phyloP scores from a whole-genome alignment of 495 filamentous ascomycete genomes.

The Aspergillus leporis region DNA sequence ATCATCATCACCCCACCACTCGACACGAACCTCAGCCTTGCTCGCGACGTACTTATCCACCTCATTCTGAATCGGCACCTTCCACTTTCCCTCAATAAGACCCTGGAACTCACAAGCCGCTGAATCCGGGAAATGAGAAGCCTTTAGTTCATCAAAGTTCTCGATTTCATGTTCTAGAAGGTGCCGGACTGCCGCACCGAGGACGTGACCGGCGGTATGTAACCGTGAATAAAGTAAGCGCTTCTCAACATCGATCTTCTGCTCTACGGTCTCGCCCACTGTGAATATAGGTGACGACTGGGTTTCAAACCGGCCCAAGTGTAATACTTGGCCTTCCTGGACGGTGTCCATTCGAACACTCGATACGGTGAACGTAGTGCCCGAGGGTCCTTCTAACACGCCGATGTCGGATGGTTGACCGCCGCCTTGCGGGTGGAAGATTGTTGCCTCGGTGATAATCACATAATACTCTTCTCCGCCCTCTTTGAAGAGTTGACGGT shows the following conservation, averaged over 20 bases:
- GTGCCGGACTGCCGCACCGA: constrained; percentile 57
- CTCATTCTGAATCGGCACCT: constrained; percentile 54
- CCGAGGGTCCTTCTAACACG: constrained; percentile 36
- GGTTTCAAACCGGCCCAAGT: constrained; percentile 55
- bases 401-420: constrained; percentile 65
- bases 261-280: constrained; percentile 42
- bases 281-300: constrained; percentile 24
- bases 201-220: constrained; percentile 66
- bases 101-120: constrained; percentile 61
- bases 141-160: constrained; percentile 60
- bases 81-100: constrained; percentile 58
- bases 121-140: constrained; percentile 61
- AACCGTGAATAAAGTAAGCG: constrained; percentile 58
- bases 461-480: constrained; percentile 45
- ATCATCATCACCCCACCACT: constrained; percentile 60
- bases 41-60: constrained; percentile 52
- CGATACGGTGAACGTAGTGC: constrained; percentile 43
- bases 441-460: constrained; percentile 59
- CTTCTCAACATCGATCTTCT: constrained; percentile 54
- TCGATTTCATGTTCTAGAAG: constrained; percentile 49
- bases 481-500: constrained; percentile 52
- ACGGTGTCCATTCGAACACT: constrained; percentile 48
- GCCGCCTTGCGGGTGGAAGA: constrained; percentile 68
- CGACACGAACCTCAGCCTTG: constrained; percentile 55
- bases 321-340: constrained; percentile 53